A percentile compares a stretch with the other conserved stretches of the same genome.
Evolutionary conservation across 179 eudicot genomes (phyloP).

Genomic region (Spinacia oleracea): DNA sequence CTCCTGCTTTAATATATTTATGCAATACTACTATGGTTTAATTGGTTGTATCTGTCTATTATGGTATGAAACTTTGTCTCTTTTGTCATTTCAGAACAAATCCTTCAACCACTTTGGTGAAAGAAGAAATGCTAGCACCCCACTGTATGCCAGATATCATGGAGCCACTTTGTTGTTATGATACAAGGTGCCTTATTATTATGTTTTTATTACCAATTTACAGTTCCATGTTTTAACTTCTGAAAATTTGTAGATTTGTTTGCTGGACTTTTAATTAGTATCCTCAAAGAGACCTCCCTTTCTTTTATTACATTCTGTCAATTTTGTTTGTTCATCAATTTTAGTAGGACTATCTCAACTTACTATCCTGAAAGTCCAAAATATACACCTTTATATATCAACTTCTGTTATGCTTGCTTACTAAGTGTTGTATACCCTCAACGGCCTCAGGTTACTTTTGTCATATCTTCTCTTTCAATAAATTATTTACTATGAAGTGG

Average conservation of each 20-base stretch:
- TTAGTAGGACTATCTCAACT: too few species aligned
- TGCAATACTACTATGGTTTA: not conserved
- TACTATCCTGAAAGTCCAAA: not conserved
- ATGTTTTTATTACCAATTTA: not conserved
- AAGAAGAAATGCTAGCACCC: conserved; percentile 31
- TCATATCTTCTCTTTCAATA: not conserved
- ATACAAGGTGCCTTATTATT: conserved; percentile 38
- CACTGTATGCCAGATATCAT: conserved; percentile 28
- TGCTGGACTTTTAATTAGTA: not conserved
- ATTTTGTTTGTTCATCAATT: too few species aligned
- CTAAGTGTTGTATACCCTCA: not conserved
- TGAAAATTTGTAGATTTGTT: not conserved
- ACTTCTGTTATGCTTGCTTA: not conserved
- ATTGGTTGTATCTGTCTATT: not conserved
- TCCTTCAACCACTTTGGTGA: conserved; percentile 27
- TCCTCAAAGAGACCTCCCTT: not conserved
- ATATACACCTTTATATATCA: not conserved
- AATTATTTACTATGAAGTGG: not conserved
- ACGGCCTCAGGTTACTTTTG: not conserved
- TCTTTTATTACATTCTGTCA: not conserved
- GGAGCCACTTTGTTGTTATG: conserved; percentile 40
- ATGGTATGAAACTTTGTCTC: not conserved
- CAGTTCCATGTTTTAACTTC: not conserved
- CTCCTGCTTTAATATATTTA: not conserved
- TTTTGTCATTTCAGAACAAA: conserved; percentile 36